Percentiles rank a stretch among this genome's conserved stretches.
These are phyloP conservation scores for Penicillium sp. DNA, from an alignment of 2,329 filamentous ascomycete species.

Conservation along the genomic window DNA sequence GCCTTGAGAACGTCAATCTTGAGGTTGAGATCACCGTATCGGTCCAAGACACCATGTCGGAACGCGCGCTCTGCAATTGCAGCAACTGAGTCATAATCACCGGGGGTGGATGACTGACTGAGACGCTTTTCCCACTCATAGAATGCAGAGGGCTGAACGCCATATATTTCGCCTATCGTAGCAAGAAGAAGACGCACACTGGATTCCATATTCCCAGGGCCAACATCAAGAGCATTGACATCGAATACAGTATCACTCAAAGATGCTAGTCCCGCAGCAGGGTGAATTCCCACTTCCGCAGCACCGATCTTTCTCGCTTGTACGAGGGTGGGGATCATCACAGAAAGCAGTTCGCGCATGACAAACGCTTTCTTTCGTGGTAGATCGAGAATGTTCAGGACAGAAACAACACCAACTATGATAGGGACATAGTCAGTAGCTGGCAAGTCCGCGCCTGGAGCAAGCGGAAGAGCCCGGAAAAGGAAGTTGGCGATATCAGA, in stretches of 20 bases:
- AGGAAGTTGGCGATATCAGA: conserved; percentile 68
- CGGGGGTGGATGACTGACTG: conserved; percentile 25
- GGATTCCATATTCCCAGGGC: conserved; percentile 46
- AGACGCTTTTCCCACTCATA: conserved; percentile 37
- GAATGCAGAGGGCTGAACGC: conserved; percentile 43
- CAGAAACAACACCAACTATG: conserved; percentile 82
- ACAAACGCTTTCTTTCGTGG: conserved; percentile 91
- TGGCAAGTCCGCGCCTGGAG: conserved; percentile 64
- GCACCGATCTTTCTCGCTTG: conserved; percentile 91
- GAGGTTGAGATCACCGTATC: conserved; percentile 76
- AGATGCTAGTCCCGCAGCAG: conserved; percentile 81
- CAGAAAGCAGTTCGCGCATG: conserved; percentile 79
- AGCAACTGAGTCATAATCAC: conserved; percentile 40
- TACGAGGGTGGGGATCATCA: conserved; percentile 81
- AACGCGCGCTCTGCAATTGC: conserved; percentile 51
- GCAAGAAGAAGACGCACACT: conserved; percentile 45
- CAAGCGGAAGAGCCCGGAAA: conserved; percentile 72
- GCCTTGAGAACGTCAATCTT: conserved; percentile 86
- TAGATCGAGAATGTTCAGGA: conserved; percentile 78
- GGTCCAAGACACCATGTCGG: conserved; percentile 49
- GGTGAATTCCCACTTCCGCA: conserved; percentile 94
- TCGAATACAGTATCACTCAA: conserved; percentile 60
- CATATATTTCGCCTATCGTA: conserved; percentile 45
- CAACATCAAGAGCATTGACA: conserved; percentile 48
- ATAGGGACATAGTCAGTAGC: conserved; percentile 78